Base-by-base conservation (phyloP, 306 rosid species). In the Castanea mollissima region DNA sequence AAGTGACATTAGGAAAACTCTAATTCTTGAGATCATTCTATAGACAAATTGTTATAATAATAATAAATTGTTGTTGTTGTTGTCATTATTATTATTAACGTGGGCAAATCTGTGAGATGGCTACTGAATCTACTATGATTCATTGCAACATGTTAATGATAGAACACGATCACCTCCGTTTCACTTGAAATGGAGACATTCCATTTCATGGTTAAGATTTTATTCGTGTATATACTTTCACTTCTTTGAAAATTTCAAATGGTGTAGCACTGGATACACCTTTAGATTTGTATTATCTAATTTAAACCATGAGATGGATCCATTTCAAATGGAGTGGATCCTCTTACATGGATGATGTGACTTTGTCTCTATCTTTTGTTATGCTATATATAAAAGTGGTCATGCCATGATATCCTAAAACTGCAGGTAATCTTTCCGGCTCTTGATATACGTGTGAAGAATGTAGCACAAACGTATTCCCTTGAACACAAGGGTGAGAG, bases 401-500 rank as follows among this genome's bases (percentile, higher is more conserved):
- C 79, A 83, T 55, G 27, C 69, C 72, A 71, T 77, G 57, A 63
- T 80, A 64, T 44, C 82, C 20, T 85, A 84, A 69, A 32, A 75
- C 35, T 90, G 82, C 81, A 96, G 99, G 99, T 96, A 69, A 96
- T 96, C 74, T 96, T 96, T 81, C 97, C 99, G 14, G 97, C 99
- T 68, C 96, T 96, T 76, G 99, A 93, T 83, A 91, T 88, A 79
- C 98, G 99, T 63, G 99, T 96, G 87, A 96, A 96, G 91, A 96
- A 96, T 77, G 99, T 96, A n/a, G 98, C 97, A 55, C 93, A 87
- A n/a, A 89, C 99, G 12, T 96, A 96, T 87, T 96, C 99, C 35
- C 99, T 96, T 25, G 99, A 96, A 78, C 99, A 96, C 88, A 93
- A 90, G 86, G 93, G 99, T 49, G 98, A 96, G 85, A 93, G 88